These are phyloP conservation scores for Boletus insuetus DNA, from an alignment of 768 basidiomycete species.

Conservation along the genomic window DNA sequence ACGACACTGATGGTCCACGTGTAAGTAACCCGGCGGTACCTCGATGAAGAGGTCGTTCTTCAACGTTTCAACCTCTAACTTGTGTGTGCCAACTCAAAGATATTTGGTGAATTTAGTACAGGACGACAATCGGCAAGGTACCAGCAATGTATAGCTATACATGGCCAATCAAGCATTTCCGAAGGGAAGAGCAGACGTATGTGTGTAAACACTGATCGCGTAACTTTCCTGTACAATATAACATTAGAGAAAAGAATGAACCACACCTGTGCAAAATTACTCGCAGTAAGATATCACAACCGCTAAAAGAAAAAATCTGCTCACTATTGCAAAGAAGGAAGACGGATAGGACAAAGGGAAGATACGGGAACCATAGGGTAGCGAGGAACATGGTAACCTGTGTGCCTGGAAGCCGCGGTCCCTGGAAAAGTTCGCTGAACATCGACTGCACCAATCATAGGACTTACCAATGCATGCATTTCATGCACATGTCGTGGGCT, in stretches of 20 bases:
- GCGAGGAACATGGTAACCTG: not conserved
- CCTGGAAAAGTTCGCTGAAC: not conserved
- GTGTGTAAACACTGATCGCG: too few relatives aligned
- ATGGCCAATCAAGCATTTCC: too few relatives aligned
- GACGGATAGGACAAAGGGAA: not conserved
- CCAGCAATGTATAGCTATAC: too few relatives aligned
- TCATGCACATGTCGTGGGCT: not conserved
- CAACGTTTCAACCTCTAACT: too few relatives aligned
- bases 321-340: not conserved
- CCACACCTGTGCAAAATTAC: not conserved
- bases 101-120: too few relatives aligned
- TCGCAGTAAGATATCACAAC: not conserved
- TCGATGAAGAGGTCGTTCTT: too few relatives aligned
- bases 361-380: not conserved
- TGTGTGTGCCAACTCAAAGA: too few relatives aligned
- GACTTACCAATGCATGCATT: not conserved
- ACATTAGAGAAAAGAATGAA: not conserved
- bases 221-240: not conserved
- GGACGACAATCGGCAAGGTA: too few relatives aligned
- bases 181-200: not conserved
- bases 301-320: not conserved
- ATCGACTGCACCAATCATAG: not conserved
- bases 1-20: too few relatives aligned
- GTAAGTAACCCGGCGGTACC: too few relatives aligned
- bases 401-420: not conserved